These are phyloP conservation scores for Hymenoscyphus repandus DNA, from an alignment of 2,329 filamentous ascomycete genomes.

Conservation along the genomic window DNA sequence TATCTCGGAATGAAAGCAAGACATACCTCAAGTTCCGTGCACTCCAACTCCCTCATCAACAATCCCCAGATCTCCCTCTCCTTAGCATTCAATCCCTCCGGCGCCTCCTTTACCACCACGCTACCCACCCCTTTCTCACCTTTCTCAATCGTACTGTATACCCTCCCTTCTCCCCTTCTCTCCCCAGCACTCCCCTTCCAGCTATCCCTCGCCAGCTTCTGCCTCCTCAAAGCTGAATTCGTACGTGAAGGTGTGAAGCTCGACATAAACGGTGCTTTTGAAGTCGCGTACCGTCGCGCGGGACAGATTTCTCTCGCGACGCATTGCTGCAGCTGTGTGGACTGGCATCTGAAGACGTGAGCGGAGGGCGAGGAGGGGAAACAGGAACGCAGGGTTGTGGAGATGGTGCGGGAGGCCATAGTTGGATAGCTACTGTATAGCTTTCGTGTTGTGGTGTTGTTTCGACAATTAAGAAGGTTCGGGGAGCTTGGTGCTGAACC, in stretches of 20 bases:
- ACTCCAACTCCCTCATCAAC: slow-evolving; percentile 29
- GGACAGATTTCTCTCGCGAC: slow-evolving; percentile 2
- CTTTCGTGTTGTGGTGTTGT: no score
- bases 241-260: neutral
- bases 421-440: no score
- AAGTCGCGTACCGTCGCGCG: neutral
- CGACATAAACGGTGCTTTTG: neutral
- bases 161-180: slow-evolving; percentile 1
- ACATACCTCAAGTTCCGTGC: slow-evolving; percentile 30
- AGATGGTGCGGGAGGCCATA: no score
- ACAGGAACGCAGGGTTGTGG: no score
- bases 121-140: slow-evolving; percentile 9
- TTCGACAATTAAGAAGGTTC: no score
- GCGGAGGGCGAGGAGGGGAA: neutral
- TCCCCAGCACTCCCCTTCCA: neutral
- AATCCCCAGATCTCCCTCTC: slow-evolving; percentile 54
- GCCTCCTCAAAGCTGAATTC: neutral
- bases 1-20: neutral
- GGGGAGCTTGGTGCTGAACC: no score
- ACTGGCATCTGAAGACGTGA: neutral
- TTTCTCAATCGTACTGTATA: slow-evolving; percentile 13
- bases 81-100: slow-evolving; percentile 47
- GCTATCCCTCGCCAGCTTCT: neutral
- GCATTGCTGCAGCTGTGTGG: neutral
- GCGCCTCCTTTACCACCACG: slow-evolving; percentile 31